Evolutionary conservation across 75 land plant genomes (phyloP).

Genomic region (Ceratopteris richardii): DNA sequence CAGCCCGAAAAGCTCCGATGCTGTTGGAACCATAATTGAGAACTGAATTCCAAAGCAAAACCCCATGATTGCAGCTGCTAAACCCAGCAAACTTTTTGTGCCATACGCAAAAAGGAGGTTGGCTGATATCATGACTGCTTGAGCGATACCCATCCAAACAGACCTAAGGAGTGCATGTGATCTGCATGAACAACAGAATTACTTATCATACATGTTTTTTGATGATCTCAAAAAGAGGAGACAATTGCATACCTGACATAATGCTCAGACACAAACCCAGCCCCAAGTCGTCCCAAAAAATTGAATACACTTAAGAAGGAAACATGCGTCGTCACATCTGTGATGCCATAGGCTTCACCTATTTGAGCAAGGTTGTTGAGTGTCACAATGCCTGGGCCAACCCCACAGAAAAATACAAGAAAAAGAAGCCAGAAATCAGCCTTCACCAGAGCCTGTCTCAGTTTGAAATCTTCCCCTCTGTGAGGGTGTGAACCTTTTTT

Average conservation of each 20-base stretch:
- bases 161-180: slow-evolving; percentile 66
- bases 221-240: not conserved
- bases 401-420: slow-evolving; percentile 59
- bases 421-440: slow-evolving; percentile 94
- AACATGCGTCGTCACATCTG: slow-evolving; percentile 52
- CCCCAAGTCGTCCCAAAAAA: slow-evolving; percentile 73
- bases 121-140: slow-evolving; percentile 45
- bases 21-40: slow-evolving; percentile 84
- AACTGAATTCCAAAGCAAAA: slow-evolving; percentile 79
- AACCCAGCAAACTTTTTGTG: slow-evolving; percentile 46
- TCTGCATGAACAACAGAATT: slow-evolving; percentile 35
- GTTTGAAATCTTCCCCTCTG: slow-evolving; percentile 75
- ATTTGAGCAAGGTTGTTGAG: slow-evolving; percentile 90
- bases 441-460: slow-evolving; percentile 58
- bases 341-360: slow-evolving; percentile 58
- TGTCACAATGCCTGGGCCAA: slow-evolving; percentile 64
- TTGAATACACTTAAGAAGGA: slow-evolving; percentile 64
- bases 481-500: slow-evolving; percentile 46
- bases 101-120: slow-evolving; percentile 65
- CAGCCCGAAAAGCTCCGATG: slow-evolving; percentile 90
- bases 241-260: slow-evolving; percentile 55
- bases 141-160: slow-evolving; percentile 63
- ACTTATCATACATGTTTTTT: not conserved
- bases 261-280: slow-evolving; percentile 65
- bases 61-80: slow-evolving; percentile 63